A percentile compares a stretch with the other conserved stretches of the same genome.
Conservation (phyloP, 2,329 filamentous ascomycete genomes). For the Aspergillus candidus region DNA sequence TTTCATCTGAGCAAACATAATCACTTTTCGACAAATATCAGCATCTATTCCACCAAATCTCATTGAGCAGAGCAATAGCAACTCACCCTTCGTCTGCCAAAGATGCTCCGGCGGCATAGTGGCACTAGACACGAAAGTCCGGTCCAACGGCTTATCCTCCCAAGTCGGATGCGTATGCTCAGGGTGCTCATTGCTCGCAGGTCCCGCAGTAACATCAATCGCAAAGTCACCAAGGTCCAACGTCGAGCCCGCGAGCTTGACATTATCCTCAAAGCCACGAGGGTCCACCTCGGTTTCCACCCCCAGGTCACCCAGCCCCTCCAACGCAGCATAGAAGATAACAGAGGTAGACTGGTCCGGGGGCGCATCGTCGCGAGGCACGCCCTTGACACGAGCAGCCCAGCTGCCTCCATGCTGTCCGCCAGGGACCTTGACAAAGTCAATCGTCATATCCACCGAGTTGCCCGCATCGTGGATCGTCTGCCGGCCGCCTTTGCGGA, state of each 20-base stretch:
- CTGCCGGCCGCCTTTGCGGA: slow-evolving; percentile 77
- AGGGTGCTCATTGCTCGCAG: slow-evolving; percentile 55
- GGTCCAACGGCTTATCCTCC: slow-evolving; percentile 63
- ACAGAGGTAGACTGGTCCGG: slow-evolving; percentile 66
- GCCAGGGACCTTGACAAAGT: slow-evolving; percentile 88
- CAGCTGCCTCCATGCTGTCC: slow-evolving; percentile 83
- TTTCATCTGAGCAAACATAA: slow-evolving; percentile 60
- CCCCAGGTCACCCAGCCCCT: slow-evolving; percentile 64
- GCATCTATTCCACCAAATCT: background rate
- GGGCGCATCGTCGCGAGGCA: slow-evolving; percentile 63
- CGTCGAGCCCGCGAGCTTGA: slow-evolving; percentile 66
- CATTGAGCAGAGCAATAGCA: background rate
- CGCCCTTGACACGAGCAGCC: slow-evolving; percentile 81
- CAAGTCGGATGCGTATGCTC: slow-evolving; percentile 57
- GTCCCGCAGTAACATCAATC: slow-evolving; percentile 68
- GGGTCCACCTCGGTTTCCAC: slow-evolving; percentile 49
- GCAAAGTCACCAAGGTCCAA: slow-evolving; percentile 71
- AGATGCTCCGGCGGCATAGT: slow-evolving; percentile 59
- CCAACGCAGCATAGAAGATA: slow-evolving; percentile 75
- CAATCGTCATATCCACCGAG: slow-evolving; percentile 81
- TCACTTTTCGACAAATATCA: slow-evolving; percentile 28
- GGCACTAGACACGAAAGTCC: slow-evolving; percentile 69
- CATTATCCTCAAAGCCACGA: slow-evolving; percentile 52
- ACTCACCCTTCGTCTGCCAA: slow-evolving; percentile 73
- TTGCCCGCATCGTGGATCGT: slow-evolving; percentile 88